Evolutionary conservation across 1,284 basidiomycete species (phyloP), one percentile per base, ranked within the genome.

Genomic region (Schizophyllum commune): DNA sequence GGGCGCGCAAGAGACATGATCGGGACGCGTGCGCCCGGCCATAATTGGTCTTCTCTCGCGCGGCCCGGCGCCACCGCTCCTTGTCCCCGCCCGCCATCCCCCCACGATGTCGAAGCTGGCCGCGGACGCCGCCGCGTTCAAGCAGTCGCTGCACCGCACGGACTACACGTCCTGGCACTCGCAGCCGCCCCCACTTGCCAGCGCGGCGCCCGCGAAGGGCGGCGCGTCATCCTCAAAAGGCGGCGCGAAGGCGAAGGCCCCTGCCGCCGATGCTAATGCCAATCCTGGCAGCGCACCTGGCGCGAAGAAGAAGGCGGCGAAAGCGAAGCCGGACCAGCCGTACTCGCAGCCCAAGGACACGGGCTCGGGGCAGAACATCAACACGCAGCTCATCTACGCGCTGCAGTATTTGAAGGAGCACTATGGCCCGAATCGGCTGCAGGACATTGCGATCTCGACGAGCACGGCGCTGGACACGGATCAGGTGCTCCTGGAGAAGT

Each of bases 271-370:
- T 19, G 63, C 74, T 4, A 81, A 83, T 70, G 87, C 87, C 75
- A 86, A 87, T 75, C 81, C 82, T 64, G 74, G 83, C 63, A 87
- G 86, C 83, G 75, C 69, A 82, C 76, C 67, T 70, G 56, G 62
- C 63, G 59, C 64, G 62, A 55, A 39, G 27, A 32, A 22, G 57
- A 53, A 63, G 61, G 73, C 88, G 85, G 83, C 75, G 75, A 88
- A 63, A 88, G 92, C 15, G 39, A 47, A 47, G 39, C 39, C 39
- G 13, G 39, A 47, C 39, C 39, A 47, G 39, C 39, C 39, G 19
- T 92, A 87, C 73, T 91, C 92, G 15, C 92, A 95, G 71, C 92
- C 94, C 5, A 86, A 87, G 22, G 86, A 92, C 69, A 93, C 90
- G 1, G 91, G 91, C 7, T 84, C 86, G 7, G 92, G 92, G 7